These are phyloP conservation scores for Terfezia claveryi DNA, from an alignment of 495 filamentous ascomycete genomes.

Conservation along the genomic window DNA sequence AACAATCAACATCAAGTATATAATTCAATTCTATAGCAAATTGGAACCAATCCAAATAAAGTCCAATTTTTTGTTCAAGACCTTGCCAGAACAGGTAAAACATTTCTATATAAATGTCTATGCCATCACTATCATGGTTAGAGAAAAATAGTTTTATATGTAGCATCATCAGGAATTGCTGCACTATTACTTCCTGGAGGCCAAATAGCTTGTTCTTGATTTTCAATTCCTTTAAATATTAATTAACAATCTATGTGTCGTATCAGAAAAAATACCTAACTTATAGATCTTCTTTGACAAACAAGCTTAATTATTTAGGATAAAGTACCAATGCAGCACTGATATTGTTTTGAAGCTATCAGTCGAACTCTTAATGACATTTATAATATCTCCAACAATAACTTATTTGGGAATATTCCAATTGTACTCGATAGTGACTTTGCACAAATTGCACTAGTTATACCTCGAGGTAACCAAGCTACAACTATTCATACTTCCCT, in stretches of 20 bases:
- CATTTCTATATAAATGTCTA: conserved; percentile 8
- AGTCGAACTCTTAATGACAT: background rate
- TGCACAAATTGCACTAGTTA: background rate
- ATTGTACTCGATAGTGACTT: background rate
- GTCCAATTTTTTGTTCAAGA: conserved; percentile 8
- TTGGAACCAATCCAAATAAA: background rate
- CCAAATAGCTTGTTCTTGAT: conserved; percentile 3
- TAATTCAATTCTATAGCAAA: background rate
- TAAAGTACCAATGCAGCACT: background rate
- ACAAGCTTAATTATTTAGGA: background rate
- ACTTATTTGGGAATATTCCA: background rate
- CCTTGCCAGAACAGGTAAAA: conserved; percentile 5
- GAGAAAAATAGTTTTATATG: conserved; percentile 7
- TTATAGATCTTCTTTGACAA: background rate
- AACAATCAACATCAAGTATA: background rate
- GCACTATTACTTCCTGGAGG: conserved; percentile 4
- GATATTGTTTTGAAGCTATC: background rate
- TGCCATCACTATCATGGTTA: conserved; percentile 3
- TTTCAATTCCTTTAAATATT: conserved; percentile 8
- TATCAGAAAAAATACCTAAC: conserved; percentile 1
- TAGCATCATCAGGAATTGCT: conserved; percentile 9
- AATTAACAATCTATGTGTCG: conserved; percentile 1
- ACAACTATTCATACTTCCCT: background rate
- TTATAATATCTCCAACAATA: background rate
- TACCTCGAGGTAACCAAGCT: background rate